Evolutionary conservation across 495 filamentous ascomycete genomes (phyloP).

Genomic region (Chlorociboria aeruginascens): DNA sequence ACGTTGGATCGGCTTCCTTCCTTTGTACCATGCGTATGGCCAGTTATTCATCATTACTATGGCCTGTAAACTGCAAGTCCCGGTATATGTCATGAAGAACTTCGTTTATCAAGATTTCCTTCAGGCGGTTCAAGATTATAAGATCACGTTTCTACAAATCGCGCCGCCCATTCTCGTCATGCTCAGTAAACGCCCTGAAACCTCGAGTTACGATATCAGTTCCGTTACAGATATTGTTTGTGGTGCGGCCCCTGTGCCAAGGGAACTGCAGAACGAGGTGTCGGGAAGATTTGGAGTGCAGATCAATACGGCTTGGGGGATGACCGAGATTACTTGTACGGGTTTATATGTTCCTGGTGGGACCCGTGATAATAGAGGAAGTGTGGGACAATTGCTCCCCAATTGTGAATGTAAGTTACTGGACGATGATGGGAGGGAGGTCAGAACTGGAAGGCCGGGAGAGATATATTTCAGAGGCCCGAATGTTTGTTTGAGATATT

Average conservation of each 20-base stretch:
- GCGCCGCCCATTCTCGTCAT: slow-evolving; percentile 38
- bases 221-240: slow-evolving; percentile 25
- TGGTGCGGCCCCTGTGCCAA: slow-evolving; percentile 44
- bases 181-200: slow-evolving; percentile 32
- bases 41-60: slow-evolving; percentile 37
- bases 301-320: slow-evolving; percentile 31
- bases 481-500: slow-evolving; percentile 63
- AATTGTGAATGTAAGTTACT: slow-evolving; percentile 3
- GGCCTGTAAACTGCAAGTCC: slow-evolving; percentile 19
- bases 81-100: slow-evolving; percentile 35
- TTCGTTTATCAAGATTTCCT: slow-evolving; percentile 35
- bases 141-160: slow-evolving; percentile 31
- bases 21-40: slow-evolving; percentile 46
- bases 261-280: slow-evolving; percentile 31
- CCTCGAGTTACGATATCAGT: slow-evolving; percentile 30
- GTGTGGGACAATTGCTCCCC: slow-evolving; percentile 7
- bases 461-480: slow-evolving; percentile 58
- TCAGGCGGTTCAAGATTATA: slow-evolving; percentile 26
- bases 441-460: slow-evolving; percentile 34
- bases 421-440: slow-evolving; percentile 25
- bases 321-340: slow-evolving; percentile 36
- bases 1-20: slow-evolving; percentile 27
- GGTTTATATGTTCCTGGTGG: slow-evolving; percentile 7
- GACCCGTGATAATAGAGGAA: slow-evolving; percentile 2
- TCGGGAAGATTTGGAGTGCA: slow-evolving; percentile 29